Base-by-base conservation (phyloP, 75 land plant genomes). In the Gnetum montanum region DNA sequence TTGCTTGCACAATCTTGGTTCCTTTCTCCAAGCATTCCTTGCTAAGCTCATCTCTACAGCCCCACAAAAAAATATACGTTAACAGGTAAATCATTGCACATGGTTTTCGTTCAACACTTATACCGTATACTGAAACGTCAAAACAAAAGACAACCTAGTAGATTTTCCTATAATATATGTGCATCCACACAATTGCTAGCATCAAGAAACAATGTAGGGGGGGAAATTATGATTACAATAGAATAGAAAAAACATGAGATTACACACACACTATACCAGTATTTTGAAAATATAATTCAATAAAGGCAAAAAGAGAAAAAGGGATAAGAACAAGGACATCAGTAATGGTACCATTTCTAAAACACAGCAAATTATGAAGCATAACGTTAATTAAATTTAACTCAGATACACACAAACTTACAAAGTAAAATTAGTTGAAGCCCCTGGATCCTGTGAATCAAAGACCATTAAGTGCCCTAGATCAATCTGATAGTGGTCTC, bases 391-490 rank as follows among this genome's bases (percentile, higher is more conserved):
- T n/a, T n/a, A n/a, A n/a, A n/a, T n/a, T n/a, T n/a, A n/a, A n/a
- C n/a, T n/a, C n/a, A n/a, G n/a, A n/a, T n/a, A n/a, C n/a, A 20
- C 16, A 19, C 1, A 36, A 36, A 52, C 31, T 18, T 31, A 83
- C 96, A 70, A 65, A 47, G 79, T 66, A 36, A 76, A 48, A 2
- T 88, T 68, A n/a, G 68, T 25, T 10, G 84, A 69, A 20, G 64
- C 31, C 41, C 73, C 76, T 18, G 60, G 67, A 35, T 79, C 76
- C 23, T 50, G 72, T 4, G 86, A 66, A 47, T 88, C 78, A 62
- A 63, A 82, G 22, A 87, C 84, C 68, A 77, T 54, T 31, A 92
- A 70, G 58, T 88, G 76, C 0, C 97, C 97, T 31, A 88, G 49
- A 61, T 92, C 97, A 24, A 88, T 47, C 56, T 66, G 64, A 54